Conservation (phyloP, 2,329 filamentous ascomycete species). For the Rhynchosporium agropyri region DNA sequence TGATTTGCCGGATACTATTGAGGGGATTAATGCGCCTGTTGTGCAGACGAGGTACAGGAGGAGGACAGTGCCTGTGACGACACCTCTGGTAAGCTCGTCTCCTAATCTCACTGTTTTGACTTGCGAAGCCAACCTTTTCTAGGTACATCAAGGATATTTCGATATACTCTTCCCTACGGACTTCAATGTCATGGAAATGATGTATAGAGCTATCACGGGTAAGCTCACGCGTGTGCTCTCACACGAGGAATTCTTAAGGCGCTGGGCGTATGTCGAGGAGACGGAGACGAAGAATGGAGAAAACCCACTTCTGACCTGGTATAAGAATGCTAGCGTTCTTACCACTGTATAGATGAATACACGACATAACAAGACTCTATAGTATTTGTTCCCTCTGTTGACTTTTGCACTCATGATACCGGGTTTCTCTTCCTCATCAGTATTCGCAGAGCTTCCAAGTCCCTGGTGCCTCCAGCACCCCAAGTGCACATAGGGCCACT, state of each 20-base stretch:
- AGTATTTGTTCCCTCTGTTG: not conserved
- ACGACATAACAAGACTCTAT: constrained; percentile 13
- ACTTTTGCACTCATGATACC: not conserved
- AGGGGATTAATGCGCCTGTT: constrained; percentile 87
- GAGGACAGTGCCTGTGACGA: constrained; percentile 84
- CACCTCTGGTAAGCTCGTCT: constrained; percentile 72
- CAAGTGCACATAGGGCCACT: not conserved
- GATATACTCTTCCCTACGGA: constrained; percentile 98
- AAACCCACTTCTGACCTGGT: constrained; percentile 90
- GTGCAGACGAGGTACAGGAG: constrained; percentile 93
- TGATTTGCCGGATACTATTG: constrained; percentile 77
- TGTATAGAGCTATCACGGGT: constrained; percentile 91
- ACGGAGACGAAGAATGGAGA: constrained; percentile 88
- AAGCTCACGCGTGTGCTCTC: constrained; percentile 83
- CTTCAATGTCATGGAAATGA: constrained; percentile 85
- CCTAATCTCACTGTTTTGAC: not conserved
- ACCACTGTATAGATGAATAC: constrained; percentile 61
- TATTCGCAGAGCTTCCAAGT: not conserved
- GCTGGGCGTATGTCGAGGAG: constrained; percentile 89
- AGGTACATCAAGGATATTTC: constrained; percentile 98
- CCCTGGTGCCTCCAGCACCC: not conserved
- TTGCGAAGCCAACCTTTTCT: constrained; percentile 1
- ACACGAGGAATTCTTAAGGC: constrained; percentile 87
- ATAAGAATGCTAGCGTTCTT: constrained; percentile 93
- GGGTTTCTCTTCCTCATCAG: not conserved